Evolutionary conservation across 2,329 filamentous ascomycete species (phyloP), one percentile per base, ranked within the genome.

Genomic region (Aspergillus sp.): DNA sequence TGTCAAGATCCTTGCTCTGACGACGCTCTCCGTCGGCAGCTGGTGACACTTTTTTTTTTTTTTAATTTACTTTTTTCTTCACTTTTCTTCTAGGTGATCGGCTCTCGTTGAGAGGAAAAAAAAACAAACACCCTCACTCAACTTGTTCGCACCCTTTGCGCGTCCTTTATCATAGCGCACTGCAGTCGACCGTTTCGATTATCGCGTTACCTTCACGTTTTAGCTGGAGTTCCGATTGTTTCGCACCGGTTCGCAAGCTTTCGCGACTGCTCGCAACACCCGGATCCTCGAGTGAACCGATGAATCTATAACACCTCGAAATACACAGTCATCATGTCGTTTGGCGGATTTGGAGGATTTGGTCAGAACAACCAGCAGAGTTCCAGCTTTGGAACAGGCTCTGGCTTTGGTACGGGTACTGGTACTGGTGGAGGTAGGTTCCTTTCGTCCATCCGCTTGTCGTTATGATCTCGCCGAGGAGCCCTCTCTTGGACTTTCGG

Each of bases 281-380:
- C 43, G 27, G 44, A 47, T 52, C 35, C 44, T 51, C 53, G 39
- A 58, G 59, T 48, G 61, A 63, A 68, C 67, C 62, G 61, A 72
- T 75, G 70, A 69, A 65, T 66, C 63, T 60, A 59, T 68, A 64
- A 68, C 19, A 17, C 57, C 52, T 59, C 60, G 61, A 60, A 58
- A 47, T 59, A 59, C 57, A 61, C 58, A 57, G 64, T 58, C 62
- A 64, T 41, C 65, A 73, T 64, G 59, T 75, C 75, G 71, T 75
- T 72, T 66, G 77, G 79, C 41, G 56, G 56, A 68, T 79, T 80
- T 70, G 76, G 54, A 59, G 82, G 84, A 78, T 88, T 88, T 75
- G 84, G 84, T 75, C 80, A 82, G 68, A 82, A 80, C 62, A 85
- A 82, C 70, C 74, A 77, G 66, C 73, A 77, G 74, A 79, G 69